Conservation (phyloP, 1,284 basidiomycete genomes). For the Cutaneotrichosporon sp. region DNA sequence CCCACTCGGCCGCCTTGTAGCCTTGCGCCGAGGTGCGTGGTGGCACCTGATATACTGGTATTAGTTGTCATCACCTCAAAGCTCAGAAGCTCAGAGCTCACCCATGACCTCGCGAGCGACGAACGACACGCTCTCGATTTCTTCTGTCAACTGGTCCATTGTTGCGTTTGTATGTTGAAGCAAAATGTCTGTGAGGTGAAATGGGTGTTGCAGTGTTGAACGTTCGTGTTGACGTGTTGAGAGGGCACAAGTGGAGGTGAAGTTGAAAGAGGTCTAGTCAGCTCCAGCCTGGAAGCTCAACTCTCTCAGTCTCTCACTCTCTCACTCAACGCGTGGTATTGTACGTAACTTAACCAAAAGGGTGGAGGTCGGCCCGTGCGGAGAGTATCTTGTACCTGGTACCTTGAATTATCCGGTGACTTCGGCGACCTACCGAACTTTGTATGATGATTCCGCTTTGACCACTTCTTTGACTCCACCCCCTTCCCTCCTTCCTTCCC, state of each 20-base stretch:
- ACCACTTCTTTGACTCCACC: neutral
- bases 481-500: neutral
- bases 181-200: neutral
- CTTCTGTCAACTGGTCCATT: slow-evolving; percentile 47
- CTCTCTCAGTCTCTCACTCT: too few species aligned
- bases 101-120: slow-evolving; percentile 54
- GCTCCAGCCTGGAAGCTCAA: too few species aligned
- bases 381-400: too few species aligned
- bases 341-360: too few species aligned
- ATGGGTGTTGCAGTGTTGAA: neutral
- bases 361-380: neutral
- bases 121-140: slow-evolving; percentile 53
- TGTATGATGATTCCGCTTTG: neutral
- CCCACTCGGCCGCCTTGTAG: slow-evolving; percentile 54
- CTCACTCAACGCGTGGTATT: too few species aligned
- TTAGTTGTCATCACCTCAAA: neutral
- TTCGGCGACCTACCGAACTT: neutral
- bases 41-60: slow-evolving; percentile 53
- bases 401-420: neutral
- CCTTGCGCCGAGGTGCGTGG: slow-evolving; percentile 50
- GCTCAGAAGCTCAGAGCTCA: slow-evolving; percentile 24
- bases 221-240: too few species aligned
- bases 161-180: slow-evolving; percentile 7
- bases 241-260: too few species aligned
- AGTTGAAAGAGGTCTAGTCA: too few species aligned